phyloP scores from a whole-genome alignment of 1,139 yeast genomes.

The Candida mesenterica region DNA sequence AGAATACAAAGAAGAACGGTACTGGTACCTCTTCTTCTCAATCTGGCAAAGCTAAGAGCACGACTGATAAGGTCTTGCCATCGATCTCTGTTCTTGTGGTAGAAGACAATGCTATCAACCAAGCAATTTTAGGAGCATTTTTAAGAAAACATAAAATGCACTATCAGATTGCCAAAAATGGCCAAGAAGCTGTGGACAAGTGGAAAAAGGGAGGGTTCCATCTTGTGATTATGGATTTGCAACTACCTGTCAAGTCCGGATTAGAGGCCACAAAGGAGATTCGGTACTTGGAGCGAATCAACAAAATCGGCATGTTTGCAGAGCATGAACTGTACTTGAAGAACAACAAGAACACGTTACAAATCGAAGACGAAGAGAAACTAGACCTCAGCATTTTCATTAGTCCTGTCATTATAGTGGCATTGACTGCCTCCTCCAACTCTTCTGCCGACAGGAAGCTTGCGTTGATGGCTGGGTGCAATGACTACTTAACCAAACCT shows the following conservation, averaged over 20 bases:
- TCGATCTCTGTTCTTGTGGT: constrained; percentile 89
- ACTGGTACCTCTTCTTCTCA: background rate
- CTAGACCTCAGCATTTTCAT: constrained; percentile 63
- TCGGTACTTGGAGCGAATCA: constrained; percentile 74
- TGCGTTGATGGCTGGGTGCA: constrained; percentile 95
- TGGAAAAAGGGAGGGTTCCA: constrained; percentile 94
- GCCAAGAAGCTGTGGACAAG: constrained; percentile 87
- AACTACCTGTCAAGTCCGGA: constrained; percentile 90
- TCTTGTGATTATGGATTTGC: constrained; percentile 91
- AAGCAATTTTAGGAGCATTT: constrained; percentile 90
- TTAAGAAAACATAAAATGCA: constrained; percentile 82
- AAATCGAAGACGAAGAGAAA: constrained; percentile 41
- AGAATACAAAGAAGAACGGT: background rate
- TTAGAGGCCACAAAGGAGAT: constrained; percentile 90
- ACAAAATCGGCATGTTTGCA: constrained; percentile 80
- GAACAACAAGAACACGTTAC: constrained; percentile 18
- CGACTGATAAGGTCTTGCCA: constrained; percentile 58
- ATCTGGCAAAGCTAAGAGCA: constrained; percentile 12
- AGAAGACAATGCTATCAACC: constrained; percentile 94
- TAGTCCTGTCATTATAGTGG: constrained; percentile 94
- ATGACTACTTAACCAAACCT: constrained; percentile 95
- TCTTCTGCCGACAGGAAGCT: constrained; percentile 84
- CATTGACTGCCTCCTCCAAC: constrained; percentile 84
- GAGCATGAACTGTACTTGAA: constrained; percentile 35
- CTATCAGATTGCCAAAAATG: constrained; percentile 84